Evolutionary conservation across 1,284 basidiomycete genomes (phyloP).

Genomic region (Coniferiporia sulphurascens): DNA sequence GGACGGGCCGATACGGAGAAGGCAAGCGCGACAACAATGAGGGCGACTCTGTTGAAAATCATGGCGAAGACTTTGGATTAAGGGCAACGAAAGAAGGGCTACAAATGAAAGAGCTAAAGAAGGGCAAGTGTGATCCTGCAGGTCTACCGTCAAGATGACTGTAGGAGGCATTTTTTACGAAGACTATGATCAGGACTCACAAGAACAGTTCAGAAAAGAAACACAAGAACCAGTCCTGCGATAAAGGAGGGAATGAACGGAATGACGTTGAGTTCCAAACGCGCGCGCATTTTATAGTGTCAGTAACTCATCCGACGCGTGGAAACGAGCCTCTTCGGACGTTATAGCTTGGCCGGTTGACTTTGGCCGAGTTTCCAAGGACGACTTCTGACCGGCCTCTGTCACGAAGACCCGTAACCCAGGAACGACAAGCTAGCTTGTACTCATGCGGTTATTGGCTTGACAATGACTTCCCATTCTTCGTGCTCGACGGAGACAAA

Average conservation of each 20-base stretch:
- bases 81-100: slow-evolving; percentile 3
- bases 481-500: background rate
- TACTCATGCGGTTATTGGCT: background rate
- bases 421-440: background rate
- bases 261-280: slow-evolving; percentile 20
- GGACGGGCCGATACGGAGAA: slow-evolving; percentile 38
- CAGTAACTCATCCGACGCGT: background rate
- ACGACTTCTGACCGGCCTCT: background rate
- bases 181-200: slow-evolving; percentile 18
- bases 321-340: background rate
- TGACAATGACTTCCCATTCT: background rate
- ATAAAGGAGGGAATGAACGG: slow-evolving; percentile 33
- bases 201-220: slow-evolving; percentile 25
- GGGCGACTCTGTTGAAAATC: slow-evolving; percentile 36
- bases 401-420: background rate
- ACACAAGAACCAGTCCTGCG: slow-evolving; percentile 56
- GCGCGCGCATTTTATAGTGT: background rate
- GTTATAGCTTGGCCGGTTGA: background rate
- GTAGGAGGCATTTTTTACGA: background rate
- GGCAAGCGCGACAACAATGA: slow-evolving; percentile 36
- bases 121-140: slow-evolving; percentile 6
- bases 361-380: background rate
- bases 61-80: slow-evolving; percentile 27
- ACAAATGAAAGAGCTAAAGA: slow-evolving; percentile 21
- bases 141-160: background rate